These are phyloP conservation scores for Oxytropis ochrocephala DNA, from an alignment of 306 rosid species.

Conservation along the genomic window DNA sequence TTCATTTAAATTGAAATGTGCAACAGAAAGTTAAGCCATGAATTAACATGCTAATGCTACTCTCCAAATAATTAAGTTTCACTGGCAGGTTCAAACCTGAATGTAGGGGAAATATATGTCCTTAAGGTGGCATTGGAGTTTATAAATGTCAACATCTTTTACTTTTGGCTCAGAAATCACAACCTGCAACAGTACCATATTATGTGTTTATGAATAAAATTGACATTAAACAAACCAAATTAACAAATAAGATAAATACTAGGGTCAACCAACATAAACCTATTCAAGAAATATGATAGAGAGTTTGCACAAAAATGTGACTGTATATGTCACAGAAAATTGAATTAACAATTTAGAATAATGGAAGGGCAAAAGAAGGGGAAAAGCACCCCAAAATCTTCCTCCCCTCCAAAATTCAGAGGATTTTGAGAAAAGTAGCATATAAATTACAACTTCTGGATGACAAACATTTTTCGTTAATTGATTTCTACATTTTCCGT, in stretches of 20 bases:
- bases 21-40: too few species aligned
- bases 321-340: not conserved
- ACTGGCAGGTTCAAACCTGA: conserved; percentile 34
- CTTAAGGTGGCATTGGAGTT: conserved; percentile 49
- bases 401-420: too few species aligned
- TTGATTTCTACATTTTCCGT: too few species aligned
- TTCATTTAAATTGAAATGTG: too few species aligned
- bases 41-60: too few species aligned
- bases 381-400: too few species aligned
- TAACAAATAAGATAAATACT: not conserved
- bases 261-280: not conserved
- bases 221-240: not conserved
- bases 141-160: conserved; percentile 20
- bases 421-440: too few species aligned
- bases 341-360: not conserved
- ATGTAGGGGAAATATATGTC: conserved; percentile 66
- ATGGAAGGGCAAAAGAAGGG: not conserved
- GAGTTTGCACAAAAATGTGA: not conserved
- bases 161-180: conserved; percentile 34
- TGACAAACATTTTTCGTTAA: too few species aligned
- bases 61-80: too few species aligned
- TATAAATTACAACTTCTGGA: too few species aligned
- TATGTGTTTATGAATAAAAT: not conserved
- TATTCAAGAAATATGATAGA: not conserved
- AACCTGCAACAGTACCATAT: conserved; percentile 37